Percentiles rank a stretch among this genome's conserved stretches.
Conservation (phyloP, 805 yeast species). For the Saturnispora halmiae region DNA sequence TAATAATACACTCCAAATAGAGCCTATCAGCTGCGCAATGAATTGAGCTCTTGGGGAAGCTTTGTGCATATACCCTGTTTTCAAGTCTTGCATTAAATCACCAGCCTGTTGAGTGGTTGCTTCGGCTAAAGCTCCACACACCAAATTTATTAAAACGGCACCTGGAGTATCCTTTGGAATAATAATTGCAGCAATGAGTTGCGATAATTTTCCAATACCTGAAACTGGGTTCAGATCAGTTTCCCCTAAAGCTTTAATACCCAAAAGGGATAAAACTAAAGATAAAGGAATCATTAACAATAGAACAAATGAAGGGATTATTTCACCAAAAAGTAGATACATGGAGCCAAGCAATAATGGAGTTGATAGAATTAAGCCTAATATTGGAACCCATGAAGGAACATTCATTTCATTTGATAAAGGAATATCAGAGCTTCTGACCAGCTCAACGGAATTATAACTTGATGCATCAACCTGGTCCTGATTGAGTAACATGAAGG, state of each 20-base stretch:
- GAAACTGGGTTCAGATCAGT: constrained; percentile 95
- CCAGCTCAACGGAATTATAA: neutral
- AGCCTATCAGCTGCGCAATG: constrained; percentile 81
- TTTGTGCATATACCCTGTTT: constrained; percentile 85
- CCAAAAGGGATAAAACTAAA: constrained; percentile 68
- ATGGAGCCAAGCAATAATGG: constrained; percentile 59
- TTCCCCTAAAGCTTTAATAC: constrained; percentile 91
- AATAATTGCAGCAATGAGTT: constrained; percentile 73
- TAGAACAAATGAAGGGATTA: constrained; percentile 65
- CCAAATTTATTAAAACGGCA: constrained; percentile 70
- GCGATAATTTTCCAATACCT: constrained; percentile 93
- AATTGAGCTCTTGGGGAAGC: constrained; percentile 93
- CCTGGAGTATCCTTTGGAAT: constrained; percentile 72
- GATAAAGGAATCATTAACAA: constrained; percentile 66
- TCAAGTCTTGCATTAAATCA: constrained; percentile 93
- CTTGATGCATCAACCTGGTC: neutral
- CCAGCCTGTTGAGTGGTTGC: constrained; percentile 99
- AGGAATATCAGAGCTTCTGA: constrained; percentile 10
- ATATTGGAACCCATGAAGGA: constrained; percentile 8
- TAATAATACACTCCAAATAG: constrained; percentile 70
- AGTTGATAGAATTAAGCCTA: constrained; percentile 61
- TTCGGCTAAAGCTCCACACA: constrained; percentile 96
- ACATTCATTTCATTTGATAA: constrained; percentile 25
- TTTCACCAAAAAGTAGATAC: constrained; percentile 55
- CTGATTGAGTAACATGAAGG: constrained; percentile 1